Conservation (phyloP, 2,329 filamentous ascomycete genomes). For the Tolypocladium cylindrosporum region DNA sequence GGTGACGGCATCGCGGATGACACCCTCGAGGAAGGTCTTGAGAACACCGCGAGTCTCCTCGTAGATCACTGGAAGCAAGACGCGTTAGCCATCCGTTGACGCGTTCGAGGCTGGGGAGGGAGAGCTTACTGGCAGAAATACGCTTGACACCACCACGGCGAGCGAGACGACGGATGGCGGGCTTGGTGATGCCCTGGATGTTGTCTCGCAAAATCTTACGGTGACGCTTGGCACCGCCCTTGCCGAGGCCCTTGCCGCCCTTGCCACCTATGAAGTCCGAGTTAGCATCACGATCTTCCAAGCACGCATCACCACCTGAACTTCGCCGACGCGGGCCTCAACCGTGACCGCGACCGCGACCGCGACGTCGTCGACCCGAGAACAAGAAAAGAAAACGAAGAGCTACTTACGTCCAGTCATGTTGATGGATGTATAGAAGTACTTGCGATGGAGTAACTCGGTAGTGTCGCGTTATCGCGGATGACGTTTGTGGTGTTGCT, state of each 20-base stretch:
- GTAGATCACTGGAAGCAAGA: slow-evolving; percentile 50
- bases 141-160: slow-evolving; percentile 99
- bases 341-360: background rate
- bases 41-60: slow-evolving; percentile 69
- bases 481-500: slow-evolving; percentile 15
- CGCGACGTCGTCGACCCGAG: background rate
- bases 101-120: background rate
- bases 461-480: slow-evolving; percentile 7
- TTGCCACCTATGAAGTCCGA: slow-evolving; percentile 59
- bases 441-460: slow-evolving; percentile 2
- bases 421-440: slow-evolving; percentile 30
- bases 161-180: slow-evolving; percentile 94
- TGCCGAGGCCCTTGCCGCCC: slow-evolving; percentile 95
- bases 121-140: slow-evolving; percentile 80
- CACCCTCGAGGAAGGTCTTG: slow-evolving; percentile 68
- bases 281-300: slow-evolving; percentile 29
- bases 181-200: slow-evolving; percentile 99
- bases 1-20: slow-evolving; percentile 68
- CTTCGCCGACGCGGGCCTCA: background rate
- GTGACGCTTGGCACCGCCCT: slow-evolving; percentile 97
- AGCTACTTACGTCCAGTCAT: slow-evolving; percentile 64
- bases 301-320: background rate
- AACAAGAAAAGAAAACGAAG: slow-evolving; percentile 5
- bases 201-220: slow-evolving; percentile 99
- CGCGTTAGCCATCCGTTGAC: slow-evolving; percentile 5